These are phyloP conservation scores for Claviceps quebecensis DNA, from an alignment of 2,329 filamentous ascomycete species.

Conservation along the genomic window DNA sequence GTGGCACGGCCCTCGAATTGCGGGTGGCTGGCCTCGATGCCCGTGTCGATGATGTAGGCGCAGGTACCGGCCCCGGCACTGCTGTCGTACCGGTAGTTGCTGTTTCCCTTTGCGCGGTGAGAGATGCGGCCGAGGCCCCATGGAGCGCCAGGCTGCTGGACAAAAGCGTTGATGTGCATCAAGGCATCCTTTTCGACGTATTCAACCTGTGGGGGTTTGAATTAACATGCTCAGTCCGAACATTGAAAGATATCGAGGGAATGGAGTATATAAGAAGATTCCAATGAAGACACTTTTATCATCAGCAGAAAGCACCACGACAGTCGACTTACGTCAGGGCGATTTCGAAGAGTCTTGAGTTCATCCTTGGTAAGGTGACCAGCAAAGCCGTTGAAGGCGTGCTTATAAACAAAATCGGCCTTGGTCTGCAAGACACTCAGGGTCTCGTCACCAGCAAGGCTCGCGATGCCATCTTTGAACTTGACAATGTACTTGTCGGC, in stretches of 20 bases:
- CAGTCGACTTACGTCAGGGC: constrained; percentile 14
- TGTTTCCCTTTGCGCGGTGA: constrained; percentile 15
- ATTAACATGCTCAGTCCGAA: too few relatives aligned
- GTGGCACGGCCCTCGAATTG: constrained; percentile 22
- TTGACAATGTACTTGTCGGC: constrained; percentile 19
- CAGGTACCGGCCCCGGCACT: constrained; percentile 27
- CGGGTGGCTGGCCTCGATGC: constrained; percentile 23
- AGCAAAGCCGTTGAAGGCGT: constrained; percentile 14
- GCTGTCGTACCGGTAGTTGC: constrained; percentile 24
- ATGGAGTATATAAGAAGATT: too few relatives aligned
- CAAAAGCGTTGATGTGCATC: constrained; percentile 11
- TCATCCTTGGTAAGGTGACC: constrained; percentile 9
- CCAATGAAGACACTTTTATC: too few relatives aligned
- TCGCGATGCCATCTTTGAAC: constrained; percentile 11
- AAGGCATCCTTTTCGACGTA: constrained; percentile 24
- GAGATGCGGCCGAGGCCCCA: constrained; percentile 23
- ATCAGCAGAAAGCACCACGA: background rate
- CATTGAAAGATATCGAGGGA: too few relatives aligned
- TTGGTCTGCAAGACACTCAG: constrained; percentile 8
- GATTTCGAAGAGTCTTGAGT: constrained; percentile 11
- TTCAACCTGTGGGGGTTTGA: constrained; percentile 12
- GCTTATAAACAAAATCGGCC: constrained; percentile 13
- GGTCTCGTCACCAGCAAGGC: constrained; percentile 6
- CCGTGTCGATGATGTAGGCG: constrained; percentile 33
- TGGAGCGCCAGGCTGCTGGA: constrained; percentile 11